Evolutionary conservation across 2,329 filamentous ascomycete genomes (phyloP).

Genomic region (Neofusicoccum kwambonambiense): DNA sequence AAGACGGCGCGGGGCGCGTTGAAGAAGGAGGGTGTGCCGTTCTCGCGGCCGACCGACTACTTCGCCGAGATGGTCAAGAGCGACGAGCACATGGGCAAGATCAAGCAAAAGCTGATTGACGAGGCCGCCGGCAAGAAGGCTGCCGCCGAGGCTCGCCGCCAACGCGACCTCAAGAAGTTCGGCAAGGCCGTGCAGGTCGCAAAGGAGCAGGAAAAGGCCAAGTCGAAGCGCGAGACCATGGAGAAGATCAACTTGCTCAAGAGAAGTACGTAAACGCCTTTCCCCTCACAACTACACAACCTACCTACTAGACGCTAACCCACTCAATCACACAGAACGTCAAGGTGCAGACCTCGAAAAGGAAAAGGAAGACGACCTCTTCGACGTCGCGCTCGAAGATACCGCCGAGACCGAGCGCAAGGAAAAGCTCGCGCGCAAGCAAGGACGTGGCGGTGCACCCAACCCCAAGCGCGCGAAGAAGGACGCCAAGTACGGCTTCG

Average conservation of each 20-base stretch:
- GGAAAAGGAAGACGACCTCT: slow-evolving; percentile 77
- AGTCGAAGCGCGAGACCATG: slow-evolving; percentile 86
- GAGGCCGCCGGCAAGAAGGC: slow-evolving; percentile 92
- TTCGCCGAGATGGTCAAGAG: slow-evolving; percentile 99
- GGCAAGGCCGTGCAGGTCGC: slow-evolving; percentile 97
- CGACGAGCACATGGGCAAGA: slow-evolving; percentile 91
- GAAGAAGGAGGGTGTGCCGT: slow-evolving; percentile 78
- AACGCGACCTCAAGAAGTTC: slow-evolving; percentile 97
- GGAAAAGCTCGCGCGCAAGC: slow-evolving; percentile 43
- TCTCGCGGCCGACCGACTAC: slow-evolving; percentile 88
- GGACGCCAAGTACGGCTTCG: slow-evolving; percentile 91
- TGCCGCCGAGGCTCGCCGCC: slow-evolving; percentile 82
- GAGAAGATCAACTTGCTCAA: slow-evolving; percentile 96
- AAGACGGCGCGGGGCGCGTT: slow-evolving; percentile 70
- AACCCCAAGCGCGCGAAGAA: slow-evolving; percentile 86
- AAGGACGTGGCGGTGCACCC: slow-evolving; percentile 35
- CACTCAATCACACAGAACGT: slow-evolving; percentile 62
- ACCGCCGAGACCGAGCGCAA: slow-evolving; percentile 54
- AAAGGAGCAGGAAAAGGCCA: slow-evolving; percentile 89
- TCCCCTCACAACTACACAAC: too few species aligned
- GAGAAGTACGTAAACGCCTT: slow-evolving; percentile 67
- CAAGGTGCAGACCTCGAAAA: slow-evolving; percentile 68
- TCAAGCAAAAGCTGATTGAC: slow-evolving; percentile 89
- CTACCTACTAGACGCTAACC: slow-evolving; percentile 23
- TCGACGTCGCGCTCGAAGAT: slow-evolving; percentile 83